Conservation (phyloP, 192 early-diverging fungal species). For the Linnemannia exigua region DNA sequence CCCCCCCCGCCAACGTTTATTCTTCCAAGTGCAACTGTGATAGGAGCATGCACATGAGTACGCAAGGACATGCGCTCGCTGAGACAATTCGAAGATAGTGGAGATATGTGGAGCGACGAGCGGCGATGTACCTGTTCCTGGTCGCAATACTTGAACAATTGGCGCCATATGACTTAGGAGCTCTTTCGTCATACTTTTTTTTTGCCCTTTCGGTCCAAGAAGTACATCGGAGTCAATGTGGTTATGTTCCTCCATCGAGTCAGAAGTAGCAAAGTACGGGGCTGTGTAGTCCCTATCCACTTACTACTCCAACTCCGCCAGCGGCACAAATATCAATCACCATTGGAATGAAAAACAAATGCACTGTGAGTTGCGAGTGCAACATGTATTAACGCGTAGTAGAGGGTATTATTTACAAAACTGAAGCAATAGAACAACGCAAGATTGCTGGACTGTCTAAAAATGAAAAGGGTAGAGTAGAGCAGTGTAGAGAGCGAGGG, state of each 20-base stretch:
- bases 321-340: neutral
- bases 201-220: neutral
- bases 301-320: neutral
- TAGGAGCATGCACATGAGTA: too few relatives aligned
- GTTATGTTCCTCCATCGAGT: neutral
- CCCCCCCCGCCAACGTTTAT: too few relatives aligned
- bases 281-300: neutral
- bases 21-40: too few relatives aligned
- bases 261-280: neutral
- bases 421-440: neutral
- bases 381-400: neutral
- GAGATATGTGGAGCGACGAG: neutral
- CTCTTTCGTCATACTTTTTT: neutral
- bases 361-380: neutral
- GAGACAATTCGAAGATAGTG: too few relatives aligned
- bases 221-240: neutral
- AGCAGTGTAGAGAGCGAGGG: neutral
- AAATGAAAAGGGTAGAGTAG: neutral
- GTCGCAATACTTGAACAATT: neutral
- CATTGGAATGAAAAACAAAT: neutral
- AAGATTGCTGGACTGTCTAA: neutral
- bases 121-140: neutral
- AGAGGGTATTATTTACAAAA: conserved; percentile 18
- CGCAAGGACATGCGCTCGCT: too few relatives aligned
- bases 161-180: neutral